phyloP scores from a whole-genome alignment of 805 yeast species.

The Phaffomyces thermotolerans region DNA sequence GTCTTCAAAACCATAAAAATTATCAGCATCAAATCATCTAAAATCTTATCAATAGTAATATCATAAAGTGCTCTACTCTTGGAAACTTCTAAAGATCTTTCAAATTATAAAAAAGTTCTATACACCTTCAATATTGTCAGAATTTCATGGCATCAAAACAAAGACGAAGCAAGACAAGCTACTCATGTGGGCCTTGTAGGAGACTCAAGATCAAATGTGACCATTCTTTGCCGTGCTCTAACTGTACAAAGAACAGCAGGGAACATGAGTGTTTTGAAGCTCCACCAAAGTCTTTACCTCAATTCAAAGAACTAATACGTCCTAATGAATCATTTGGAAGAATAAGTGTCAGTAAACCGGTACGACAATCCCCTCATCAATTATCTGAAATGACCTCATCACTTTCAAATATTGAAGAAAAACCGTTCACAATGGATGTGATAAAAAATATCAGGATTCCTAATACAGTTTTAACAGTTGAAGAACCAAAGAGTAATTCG shows the following conservation, averaged over 20 bases:
- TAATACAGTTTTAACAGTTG: neutral
- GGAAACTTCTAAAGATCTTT: too few species aligned
- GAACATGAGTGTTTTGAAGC: conserved; percentile 12
- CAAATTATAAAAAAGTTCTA: too few species aligned
- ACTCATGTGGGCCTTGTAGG: conserved; percentile 16
- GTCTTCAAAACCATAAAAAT: too few species aligned
- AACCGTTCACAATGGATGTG: too few species aligned
- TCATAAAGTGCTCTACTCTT: too few species aligned
- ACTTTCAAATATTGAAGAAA: too few species aligned
- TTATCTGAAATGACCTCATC: too few species aligned
- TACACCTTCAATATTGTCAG: neutral
- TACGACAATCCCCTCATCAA: too few species aligned
- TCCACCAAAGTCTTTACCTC: conserved; percentile 14
- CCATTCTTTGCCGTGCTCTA: conserved; percentile 15
- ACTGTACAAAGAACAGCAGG: conserved; percentile 11
- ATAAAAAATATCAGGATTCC: too few species aligned
- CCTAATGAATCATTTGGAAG: conserved; percentile 17
- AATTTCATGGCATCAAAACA: conserved; percentile 2
- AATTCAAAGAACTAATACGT: conserved; percentile 14
- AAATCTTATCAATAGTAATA: too few species aligned
- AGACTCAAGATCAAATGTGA: conserved; percentile 16
- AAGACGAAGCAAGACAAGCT: conserved; percentile 12
- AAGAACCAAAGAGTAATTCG: neutral
- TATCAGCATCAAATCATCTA: too few species aligned
- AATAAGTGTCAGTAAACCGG: neutral